These are phyloP conservation scores for Cryptococcus depauperatus DNA, from an alignment of 1,284 basidiomycete genomes.

Conservation along the genomic window DNA sequence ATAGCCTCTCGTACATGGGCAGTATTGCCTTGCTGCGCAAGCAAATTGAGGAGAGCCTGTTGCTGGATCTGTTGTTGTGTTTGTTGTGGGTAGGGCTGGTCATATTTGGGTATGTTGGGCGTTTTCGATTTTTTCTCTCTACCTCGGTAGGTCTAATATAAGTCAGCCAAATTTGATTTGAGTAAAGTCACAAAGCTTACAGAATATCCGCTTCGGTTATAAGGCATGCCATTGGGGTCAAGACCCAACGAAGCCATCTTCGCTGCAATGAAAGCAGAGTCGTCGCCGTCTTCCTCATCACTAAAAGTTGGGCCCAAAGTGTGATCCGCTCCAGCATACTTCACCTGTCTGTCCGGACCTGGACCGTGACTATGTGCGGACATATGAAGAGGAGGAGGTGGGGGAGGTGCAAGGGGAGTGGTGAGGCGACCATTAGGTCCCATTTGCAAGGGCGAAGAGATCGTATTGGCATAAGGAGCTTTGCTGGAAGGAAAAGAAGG, in stretches of 20 bases:
- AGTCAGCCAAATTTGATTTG: no score
- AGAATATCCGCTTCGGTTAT: constrained; percentile 11
- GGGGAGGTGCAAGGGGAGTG: constrained; percentile 19
- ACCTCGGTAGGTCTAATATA: no score
- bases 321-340: constrained; percentile 31
- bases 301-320: constrained; percentile 38
- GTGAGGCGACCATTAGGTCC: constrained; percentile 4
- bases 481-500: not conserved
- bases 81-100: not conserved
- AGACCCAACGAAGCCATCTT: constrained; percentile 34
- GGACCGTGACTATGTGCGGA: constrained; percentile 9
- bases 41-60: constrained; percentile 17
- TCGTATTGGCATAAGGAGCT: not conserved
- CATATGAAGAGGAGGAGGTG: constrained; percentile 15
- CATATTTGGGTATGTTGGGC: not conserved
- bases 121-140: not conserved
- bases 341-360: constrained; percentile 12
- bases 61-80: constrained; percentile 10
- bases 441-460: not conserved
- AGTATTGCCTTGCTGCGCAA: constrained; percentile 13
- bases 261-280: constrained; percentile 35
- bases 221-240: constrained; percentile 18
- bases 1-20: constrained; percentile 22
- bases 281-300: constrained; percentile 41
- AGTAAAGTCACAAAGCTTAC: constrained; percentile 1